phyloP scores from a whole-genome alignment of 257 asterid genomes.

The Lycium barbarum region DNA sequence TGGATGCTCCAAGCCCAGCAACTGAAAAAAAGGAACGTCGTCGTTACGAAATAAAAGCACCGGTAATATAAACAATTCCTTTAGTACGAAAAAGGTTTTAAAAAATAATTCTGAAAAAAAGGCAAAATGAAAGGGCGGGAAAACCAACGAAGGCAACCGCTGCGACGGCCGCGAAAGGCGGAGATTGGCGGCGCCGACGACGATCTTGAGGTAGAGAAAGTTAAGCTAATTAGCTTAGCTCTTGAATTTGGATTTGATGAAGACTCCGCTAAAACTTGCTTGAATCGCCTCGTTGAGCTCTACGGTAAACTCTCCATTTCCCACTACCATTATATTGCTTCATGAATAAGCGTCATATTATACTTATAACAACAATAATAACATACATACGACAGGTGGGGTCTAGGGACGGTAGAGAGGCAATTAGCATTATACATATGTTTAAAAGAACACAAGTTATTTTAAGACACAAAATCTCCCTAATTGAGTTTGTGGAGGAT shows the following conservation, averaged over 20 bases:
- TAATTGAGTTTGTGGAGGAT: not conserved
- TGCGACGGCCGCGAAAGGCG: constrained; percentile 19
- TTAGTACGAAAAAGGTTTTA: not conserved
- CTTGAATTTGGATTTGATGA: constrained; percentile 83
- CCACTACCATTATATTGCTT: not conserved
- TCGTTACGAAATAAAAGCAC: not conserved
- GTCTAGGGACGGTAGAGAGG: too few relatives aligned
- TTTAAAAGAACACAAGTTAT: not conserved
- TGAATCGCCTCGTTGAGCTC: constrained; percentile 74
- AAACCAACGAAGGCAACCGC: constrained; percentile 32
- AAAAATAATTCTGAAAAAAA: not conserved
- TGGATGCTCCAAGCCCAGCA: not conserved
- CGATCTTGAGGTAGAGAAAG: constrained; percentile 78
- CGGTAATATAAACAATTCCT: not conserved
- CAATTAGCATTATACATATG: not conserved
- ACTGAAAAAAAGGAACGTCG: not conserved
- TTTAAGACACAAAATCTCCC: not conserved
- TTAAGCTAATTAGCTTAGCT: constrained; percentile 78
- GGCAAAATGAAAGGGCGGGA: constrained; percentile 67
- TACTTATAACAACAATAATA: not conserved
- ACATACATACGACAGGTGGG: too few relatives aligned
- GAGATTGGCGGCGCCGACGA: constrained; percentile 31
- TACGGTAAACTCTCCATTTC: constrained; percentile 59
- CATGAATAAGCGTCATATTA: constrained; percentile 21
- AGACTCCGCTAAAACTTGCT: constrained; percentile 63